Percentiles rank a stretch among this genome's conserved stretches.
These are phyloP conservation scores for Avena atlantica DNA, from an alignment of 176 grass and related monocot species.

Conservation along the genomic window DNA sequence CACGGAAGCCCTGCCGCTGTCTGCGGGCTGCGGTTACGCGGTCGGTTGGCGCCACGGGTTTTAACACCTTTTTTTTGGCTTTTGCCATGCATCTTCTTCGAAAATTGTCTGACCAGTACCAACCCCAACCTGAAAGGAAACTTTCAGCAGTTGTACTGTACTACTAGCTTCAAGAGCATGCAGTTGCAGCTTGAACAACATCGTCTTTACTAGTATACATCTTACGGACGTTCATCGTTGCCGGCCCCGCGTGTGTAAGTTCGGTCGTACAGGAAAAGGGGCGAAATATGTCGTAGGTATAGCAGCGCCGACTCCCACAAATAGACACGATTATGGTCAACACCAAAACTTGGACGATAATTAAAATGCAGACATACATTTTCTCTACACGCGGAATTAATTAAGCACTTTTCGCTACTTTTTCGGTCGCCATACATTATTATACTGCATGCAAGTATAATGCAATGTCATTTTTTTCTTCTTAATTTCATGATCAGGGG, in stretches of 20 bases:
- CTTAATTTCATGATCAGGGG: no score
- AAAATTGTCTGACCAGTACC: background rate
- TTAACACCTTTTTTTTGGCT: background rate
- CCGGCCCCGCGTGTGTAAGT: no score
- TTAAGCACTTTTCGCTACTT: no score
- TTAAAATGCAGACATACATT: background rate
- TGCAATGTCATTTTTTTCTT: no score
- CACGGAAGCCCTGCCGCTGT: background rate
- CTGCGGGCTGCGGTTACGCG: background rate
- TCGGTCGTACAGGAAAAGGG: no score
- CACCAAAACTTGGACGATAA: background rate
- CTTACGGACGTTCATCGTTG: background rate
- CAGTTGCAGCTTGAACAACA: background rate
- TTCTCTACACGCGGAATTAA: no score
- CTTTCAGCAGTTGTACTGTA: no score
- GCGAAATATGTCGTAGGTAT: no score
- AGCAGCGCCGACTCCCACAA: background rate
- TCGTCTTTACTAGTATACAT: background rate
- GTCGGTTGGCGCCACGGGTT: background rate
- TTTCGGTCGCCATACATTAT: no score
- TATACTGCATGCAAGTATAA: no score
- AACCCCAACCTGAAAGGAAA: background rate
- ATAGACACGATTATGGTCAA: background rate
- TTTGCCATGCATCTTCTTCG: background rate
- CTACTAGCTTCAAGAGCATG: no score